Percentiles rank a stretch among this genome's conserved stretches.
Conservation (phyloP, 2,329 filamentous ascomycete genomes). For the Thielaviopsis populi region DNA sequence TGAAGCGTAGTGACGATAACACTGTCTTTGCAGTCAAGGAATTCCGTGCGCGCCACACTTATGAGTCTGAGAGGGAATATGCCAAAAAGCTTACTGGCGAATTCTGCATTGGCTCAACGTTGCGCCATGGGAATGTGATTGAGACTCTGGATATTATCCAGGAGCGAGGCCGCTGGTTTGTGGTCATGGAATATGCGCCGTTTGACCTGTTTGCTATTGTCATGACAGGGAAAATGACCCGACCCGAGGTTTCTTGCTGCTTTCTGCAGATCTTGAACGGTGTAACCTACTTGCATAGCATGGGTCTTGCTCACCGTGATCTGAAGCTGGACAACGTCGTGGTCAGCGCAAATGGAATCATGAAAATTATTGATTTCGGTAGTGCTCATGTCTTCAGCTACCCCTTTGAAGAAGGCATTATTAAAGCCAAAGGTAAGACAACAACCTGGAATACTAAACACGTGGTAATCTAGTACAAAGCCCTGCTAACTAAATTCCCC, state of each 20-base stretch:
- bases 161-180: constrained; percentile 88
- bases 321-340: constrained; percentile 96
- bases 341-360: constrained; percentile 87
- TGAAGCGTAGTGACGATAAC: constrained; percentile 85
- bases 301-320: constrained; percentile 89
- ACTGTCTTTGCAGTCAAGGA: constrained; percentile 97
- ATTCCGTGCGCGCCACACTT: constrained; percentile 78
- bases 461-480: neutral
- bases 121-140: constrained; percentile 96
- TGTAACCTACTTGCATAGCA: constrained; percentile 85
- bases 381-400: constrained; percentile 95
- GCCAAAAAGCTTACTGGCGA: constrained; percentile 97
- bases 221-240: constrained; percentile 95
- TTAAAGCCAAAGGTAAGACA: constrained; percentile 59
- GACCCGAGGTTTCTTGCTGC: constrained; percentile 77
- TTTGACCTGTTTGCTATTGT: constrained; percentile 95
- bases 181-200: constrained; percentile 97
- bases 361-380: constrained; percentile 99
- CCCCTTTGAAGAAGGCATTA: constrained; percentile 83
- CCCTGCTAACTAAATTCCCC: constrained; percentile 17
- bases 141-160: constrained; percentile 94
- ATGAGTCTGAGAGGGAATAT: constrained; percentile 90
- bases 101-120: constrained; percentile 91
- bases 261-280: constrained; percentile 92
- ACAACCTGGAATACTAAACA: neutral